These are phyloP conservation scores for Sporothrix curviconia DNA, from an alignment of 2,329 filamentous ascomycete genomes.

Conservation along the genomic window DNA sequence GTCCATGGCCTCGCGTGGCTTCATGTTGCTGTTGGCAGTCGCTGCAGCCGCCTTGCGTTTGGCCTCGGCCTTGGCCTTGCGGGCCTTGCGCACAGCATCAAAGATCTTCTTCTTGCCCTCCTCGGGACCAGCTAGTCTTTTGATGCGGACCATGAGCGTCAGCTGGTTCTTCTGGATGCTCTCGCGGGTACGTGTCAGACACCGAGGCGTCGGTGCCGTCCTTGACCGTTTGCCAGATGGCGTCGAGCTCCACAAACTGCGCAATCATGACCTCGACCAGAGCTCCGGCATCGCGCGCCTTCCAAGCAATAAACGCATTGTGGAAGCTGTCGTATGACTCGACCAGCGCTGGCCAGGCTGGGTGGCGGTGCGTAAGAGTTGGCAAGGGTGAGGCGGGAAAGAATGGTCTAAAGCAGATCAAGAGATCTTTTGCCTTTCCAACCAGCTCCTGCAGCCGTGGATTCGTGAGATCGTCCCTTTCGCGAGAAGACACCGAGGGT, in stretches of 20 bases:
- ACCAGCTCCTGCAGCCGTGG: constrained; percentile 65
- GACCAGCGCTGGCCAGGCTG: constrained; percentile 54
- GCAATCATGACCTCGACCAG: constrained; percentile 80
- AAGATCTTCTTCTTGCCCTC: constrained; percentile 66
- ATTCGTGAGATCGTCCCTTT: constrained; percentile 50
- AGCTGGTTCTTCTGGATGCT: constrained; percentile 77
- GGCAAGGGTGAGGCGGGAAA: constrained; percentile 57
- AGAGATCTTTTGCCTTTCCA: constrained; percentile 67
- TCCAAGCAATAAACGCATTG: constrained; percentile 77
- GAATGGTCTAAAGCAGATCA: constrained; percentile 69
- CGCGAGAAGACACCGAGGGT: constrained; percentile 46
- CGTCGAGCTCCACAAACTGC: constrained; percentile 77
- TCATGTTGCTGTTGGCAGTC: constrained; percentile 51
- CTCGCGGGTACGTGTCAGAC: constrained; percentile 66
- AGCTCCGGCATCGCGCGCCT: constrained; percentile 69
- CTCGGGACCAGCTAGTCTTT: constrained; percentile 66
- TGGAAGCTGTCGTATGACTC: constrained; percentile 68
- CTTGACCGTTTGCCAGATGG: constrained; percentile 77
- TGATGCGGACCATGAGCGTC: constrained; percentile 71
- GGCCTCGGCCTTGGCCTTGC: constrained; percentile 48
- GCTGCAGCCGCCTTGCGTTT: constrained; percentile 52
- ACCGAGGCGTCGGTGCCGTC: constrained; percentile 68
- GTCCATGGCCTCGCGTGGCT: constrained; percentile 57
- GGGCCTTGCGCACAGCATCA: constrained; percentile 65
- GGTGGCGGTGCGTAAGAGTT: constrained; percentile 63